Base-by-base conservation (phyloP, 75 land plant genomes). In the Selaginella tamariscina region DNA sequence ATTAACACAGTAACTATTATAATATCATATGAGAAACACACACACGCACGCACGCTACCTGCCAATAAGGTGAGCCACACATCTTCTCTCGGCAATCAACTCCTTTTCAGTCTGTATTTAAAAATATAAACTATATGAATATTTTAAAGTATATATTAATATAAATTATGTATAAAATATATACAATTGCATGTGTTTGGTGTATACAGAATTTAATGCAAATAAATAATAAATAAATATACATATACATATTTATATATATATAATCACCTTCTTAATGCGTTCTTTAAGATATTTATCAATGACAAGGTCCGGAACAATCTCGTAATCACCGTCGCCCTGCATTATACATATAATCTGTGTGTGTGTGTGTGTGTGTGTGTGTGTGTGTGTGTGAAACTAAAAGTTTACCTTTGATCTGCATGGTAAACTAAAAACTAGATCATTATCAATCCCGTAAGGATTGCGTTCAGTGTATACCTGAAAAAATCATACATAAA, bases 311-410 rank as follows among this genome's bases (percentile, higher is more conserved):
- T 86, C 86, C 5, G 80, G 72, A 0, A 73, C 98, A 44, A 93
- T 69, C 70, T 93, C 98, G 76, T 89, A 93, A 65, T 93, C 87
- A 32, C 98, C 98, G 83, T 93, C 90, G 59, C 96, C 98, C 94
- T 89, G 68, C 0, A 69, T 39, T 5, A 39, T 5, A 39, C 49
- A 39, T 39, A 39, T 39, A 39, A 39, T 5, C 15, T 39, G 5
- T 39, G 5, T 15, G 49, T 15, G 49, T 5, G 49, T 39, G 49
- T 5, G 49, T 5, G 5, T 15, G 15, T 5, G 49, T 39, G n/a
- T n/a, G n/a, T n/a, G n/a, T n/a, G n/a, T n/a, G n/a, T n/a, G n/a
- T n/a, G n/a, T n/a, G n/a, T n/a, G n/a, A 55, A 27, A n/a, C 64
- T 56, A 1, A 23, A 28, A 39, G 13, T n/a, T 55, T 29, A 84